Evolutionary conservation across 1,284 basidiomycete genomes (phyloP), one percentile per base, ranked within the genome.

Genomic region (Caloboletus firmus): DNA sequence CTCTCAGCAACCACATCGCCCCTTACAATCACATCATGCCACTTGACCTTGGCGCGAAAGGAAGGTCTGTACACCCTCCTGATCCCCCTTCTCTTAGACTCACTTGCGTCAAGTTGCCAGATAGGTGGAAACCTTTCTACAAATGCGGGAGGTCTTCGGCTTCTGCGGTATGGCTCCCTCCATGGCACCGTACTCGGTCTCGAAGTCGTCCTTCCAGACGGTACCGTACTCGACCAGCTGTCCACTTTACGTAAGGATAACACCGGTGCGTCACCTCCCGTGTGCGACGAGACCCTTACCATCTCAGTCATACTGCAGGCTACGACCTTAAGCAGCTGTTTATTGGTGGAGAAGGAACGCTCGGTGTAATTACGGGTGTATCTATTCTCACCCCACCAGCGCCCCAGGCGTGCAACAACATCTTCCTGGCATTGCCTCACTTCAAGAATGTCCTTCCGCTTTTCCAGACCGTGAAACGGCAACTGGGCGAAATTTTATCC

Each of bases 311-410:
- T n/a, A 15, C 4, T 18, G 26, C 60, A 94, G 94, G 96, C n/a
- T 96, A 98, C 69, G 97, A 99, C 71, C 79, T 99, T 47, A 99
- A 99, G 74, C 97, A 99, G 71, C 83, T 99, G 8, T 99, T 99
- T 73, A 98, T 99, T 63, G 97, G 97, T 20, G 89, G 92, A 11
- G 97, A 99, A 72, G 97, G 97, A 50, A 96, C 95, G 0, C 85
- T 99, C 31, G 96, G 97, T 45, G 80, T 99, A 56, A 89, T 99
- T 57, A 99, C 97, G 5, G 97, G 85, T 39, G 91, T 98, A 24
- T 96, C 95, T 9, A 96, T 99, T 62, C 80, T 97, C 54, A 94
- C 95, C n/a, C 93, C 96, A 0, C 86, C 93, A 17, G 84, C 93
- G 44, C 94, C 95, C 10, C 84, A 83, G 54, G 87, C 88, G 5